Evolutionary conservation across 2,329 filamentous ascomycete genomes (phyloP), one percentile per base, ranked within the genome.

Genomic region (Beauveria sp.): DNA sequence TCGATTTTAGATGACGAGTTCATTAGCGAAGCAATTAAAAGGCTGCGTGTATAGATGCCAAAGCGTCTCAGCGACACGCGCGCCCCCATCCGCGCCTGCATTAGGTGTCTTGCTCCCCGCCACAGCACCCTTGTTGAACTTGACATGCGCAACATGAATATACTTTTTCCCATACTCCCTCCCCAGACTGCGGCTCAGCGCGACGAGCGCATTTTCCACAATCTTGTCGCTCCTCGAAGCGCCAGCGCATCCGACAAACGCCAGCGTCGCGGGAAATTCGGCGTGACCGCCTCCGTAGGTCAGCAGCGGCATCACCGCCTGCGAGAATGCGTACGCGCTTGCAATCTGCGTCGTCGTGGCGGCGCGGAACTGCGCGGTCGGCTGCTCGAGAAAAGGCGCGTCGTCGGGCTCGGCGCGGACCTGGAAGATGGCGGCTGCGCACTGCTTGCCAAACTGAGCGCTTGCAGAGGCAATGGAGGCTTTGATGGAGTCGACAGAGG

Each of bases 1-100:
- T 34, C 4, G 30, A 47, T 12, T 48, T 26, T 56, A 61, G 0
- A 61, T 51, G 2, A 20, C 46, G 14, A 62, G 34, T 22, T 62
- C 61, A 26, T 62, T 62, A 18, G 47, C 55, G 22, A 62, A 62
- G 24, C 61, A 62, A 10, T 47, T 54, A n/a, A 54, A n/a, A 12
- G 54, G 61, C 34, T 62, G 61, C 43, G 50, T 59, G 34, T 62
- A 44, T 20, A 62, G 48, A 50, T 59, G 16, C 61, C 55, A 59
- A 10, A 62, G 22, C 30, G 61, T 50, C 43, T 62, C 61, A 26
- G 55, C 54, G 43, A 59, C 48, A 22, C 48, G 50, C 3, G 37
- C 47, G 30, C 24, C 34, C 9, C 46, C 9, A n/a, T 52, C n/a
- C 26, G 7, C 43, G 24, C 20, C 52, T 12, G n/a, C 16, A 7